These are phyloP conservation scores for Umbelopsis ramanniana DNA, from an alignment of 192 early-diverging fungal genomes.

Conservation along the genomic window DNA sequence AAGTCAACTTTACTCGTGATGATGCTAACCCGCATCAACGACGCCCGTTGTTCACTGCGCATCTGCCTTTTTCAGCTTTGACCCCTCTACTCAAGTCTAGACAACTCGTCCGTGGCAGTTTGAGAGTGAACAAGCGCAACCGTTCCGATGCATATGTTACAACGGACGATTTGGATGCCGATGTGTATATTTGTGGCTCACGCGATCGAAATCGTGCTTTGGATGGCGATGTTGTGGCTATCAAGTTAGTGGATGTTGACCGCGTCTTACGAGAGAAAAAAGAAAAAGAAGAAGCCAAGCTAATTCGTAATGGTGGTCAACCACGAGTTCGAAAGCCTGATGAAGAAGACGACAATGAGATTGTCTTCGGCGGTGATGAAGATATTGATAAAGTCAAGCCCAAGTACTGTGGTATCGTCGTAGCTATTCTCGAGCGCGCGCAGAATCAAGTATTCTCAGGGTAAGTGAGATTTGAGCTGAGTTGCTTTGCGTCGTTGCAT, in stretches of 20 bases:
- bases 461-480: constrained; percentile 21
- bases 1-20: constrained; percentile 46
- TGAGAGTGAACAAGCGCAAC: constrained; percentile 87
- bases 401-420: constrained; percentile 60
- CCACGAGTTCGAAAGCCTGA: constrained; percentile 51
- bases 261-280: constrained; percentile 61
- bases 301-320: constrained; percentile 53
- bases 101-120: constrained; percentile 66
- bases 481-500: not conserved
- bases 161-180: constrained; percentile 69
- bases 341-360: constrained; percentile 57
- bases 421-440: constrained; percentile 61
- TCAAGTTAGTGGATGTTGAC: constrained; percentile 68
- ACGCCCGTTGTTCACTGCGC: constrained; percentile 56
- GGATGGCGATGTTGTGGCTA: constrained; percentile 81
- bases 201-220: constrained; percentile 81
- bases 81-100: constrained; percentile 52
- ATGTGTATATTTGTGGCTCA: constrained; percentile 78
- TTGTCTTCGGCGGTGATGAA: constrained; percentile 49
- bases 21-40: constrained; percentile 55
- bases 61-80: constrained; percentile 58
- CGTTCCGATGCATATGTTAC: constrained; percentile 88
- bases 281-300: constrained; percentile 60
- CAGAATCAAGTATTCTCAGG: constrained; percentile 62
- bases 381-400: constrained; percentile 56